A percentile compares a stretch with the other conserved stretches of the same genome.
Evolutionary conservation across 108 stramenopile genomes (phyloP).

Genomic region (Skeletonema marinoi): DNA sequence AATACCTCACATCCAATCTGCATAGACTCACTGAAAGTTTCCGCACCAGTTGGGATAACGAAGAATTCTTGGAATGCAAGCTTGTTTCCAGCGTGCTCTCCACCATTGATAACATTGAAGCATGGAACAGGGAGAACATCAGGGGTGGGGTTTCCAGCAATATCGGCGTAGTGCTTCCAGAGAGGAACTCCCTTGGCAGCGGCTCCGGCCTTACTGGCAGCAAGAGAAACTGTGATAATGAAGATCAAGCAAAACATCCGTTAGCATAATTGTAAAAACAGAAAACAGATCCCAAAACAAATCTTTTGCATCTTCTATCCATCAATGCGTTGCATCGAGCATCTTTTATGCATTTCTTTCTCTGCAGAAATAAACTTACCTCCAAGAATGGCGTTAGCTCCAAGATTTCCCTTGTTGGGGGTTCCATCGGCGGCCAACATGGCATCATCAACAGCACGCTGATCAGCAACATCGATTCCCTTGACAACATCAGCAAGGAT

Average conservation of each 20-base stretch:
- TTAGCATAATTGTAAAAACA: not conserved
- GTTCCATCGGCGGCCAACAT: conserved; percentile 95
- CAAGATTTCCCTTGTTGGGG: conserved; percentile 95
- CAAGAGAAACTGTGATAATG: conserved; percentile 84
- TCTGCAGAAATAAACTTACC: conserved; percentile 54
- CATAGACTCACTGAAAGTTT: conserved; percentile 95
- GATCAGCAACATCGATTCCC: conserved; percentile 94
- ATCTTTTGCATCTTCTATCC: not conserved
- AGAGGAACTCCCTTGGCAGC: conserved; percentile 95
- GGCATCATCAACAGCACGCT: conserved; percentile 91
- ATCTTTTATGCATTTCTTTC: not conserved
- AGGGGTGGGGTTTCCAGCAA: conserved; percentile 95
- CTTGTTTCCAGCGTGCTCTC: conserved; percentile 98
- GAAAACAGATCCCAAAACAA: not conserved
- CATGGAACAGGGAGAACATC: conserved; percentile 97
- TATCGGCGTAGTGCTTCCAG: conserved; percentile 98
- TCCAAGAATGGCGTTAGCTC: conserved; percentile 99
- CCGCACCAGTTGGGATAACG: conserved; percentile 98
- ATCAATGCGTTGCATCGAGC: not conserved
- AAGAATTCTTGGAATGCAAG: conserved; percentile 99
- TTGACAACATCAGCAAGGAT: conserved; percentile 89
- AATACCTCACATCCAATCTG: conserved; percentile 98
- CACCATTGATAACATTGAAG: conserved; percentile 99
- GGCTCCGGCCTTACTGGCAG: conserved; percentile 97
- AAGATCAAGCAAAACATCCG: conserved; percentile 7